Conservation (phyloP, 2,329 filamentous ascomycete genomes). For the Hortaea sp. region DNA sequence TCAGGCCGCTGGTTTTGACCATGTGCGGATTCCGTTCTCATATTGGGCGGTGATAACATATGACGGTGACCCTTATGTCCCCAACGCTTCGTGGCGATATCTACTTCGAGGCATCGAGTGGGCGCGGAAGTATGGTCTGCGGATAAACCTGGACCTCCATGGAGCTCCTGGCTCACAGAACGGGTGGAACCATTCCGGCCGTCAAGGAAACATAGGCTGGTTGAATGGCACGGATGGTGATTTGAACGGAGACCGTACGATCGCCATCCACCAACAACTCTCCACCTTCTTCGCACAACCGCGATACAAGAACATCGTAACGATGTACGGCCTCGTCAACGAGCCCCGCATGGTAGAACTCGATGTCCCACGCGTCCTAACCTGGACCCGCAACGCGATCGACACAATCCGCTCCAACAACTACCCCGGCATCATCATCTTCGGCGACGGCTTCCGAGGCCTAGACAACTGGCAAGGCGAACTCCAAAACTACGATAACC, state of each 20-base stretch:
- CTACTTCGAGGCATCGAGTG: conserved; percentile 88
- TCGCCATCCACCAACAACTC: conserved; percentile 78
- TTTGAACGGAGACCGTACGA: conserved; percentile 66
- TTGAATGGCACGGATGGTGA: conserved; percentile 79
- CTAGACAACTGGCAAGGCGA: conserved; percentile 82
- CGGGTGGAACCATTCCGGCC: conserved; percentile 93
- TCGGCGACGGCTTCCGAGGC: conserved; percentile 92
- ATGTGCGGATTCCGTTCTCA: conserved; percentile 89
- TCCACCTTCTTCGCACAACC: conserved; percentile 88
- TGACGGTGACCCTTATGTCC: conserved; percentile 76
- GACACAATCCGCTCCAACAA: conserved; percentile 66
- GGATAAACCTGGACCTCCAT: conserved; percentile 88
- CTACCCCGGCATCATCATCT: conserved; percentile 61
- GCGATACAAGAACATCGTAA: conserved; percentile 82
- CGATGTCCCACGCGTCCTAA: conserved; percentile 53
- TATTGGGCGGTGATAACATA: conserved; percentile 92
- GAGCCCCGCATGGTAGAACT: conserved; percentile 77
- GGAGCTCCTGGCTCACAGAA: conserved; percentile 90
- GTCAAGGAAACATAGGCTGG: conserved; percentile 73
- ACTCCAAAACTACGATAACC: conserved; percentile 57
- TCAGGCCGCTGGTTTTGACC: conserved; percentile 77
- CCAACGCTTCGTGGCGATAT: conserved; percentile 84
- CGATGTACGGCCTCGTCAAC: conserved; percentile 90
- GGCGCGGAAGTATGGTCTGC: conserved; percentile 80
- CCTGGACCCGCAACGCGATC: conserved; percentile 71